Conservation (phyloP, 441 rosid species). For the Metrosideros polymorpha region DNA sequence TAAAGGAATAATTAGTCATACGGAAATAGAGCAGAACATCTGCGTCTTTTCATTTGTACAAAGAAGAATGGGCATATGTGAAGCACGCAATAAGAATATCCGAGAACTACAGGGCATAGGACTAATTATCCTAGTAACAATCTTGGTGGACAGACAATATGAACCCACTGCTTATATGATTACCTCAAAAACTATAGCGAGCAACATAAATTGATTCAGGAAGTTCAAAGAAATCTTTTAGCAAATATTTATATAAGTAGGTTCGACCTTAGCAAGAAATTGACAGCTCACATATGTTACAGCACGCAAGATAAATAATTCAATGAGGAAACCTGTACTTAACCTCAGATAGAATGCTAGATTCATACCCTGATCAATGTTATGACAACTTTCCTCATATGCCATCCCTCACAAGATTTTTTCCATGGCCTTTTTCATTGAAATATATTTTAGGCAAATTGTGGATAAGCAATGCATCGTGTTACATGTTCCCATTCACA, state of each 20-base stretch:
- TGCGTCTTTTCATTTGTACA: background rate
- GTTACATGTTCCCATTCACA: background rate
- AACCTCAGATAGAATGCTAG: background rate
- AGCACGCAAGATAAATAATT: background rate
- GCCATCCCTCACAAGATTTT: background rate
- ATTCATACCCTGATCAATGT: background rate
- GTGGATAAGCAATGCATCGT: background rate
- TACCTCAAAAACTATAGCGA: background rate
- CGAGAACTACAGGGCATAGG: background rate
- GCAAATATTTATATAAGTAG: background rate
- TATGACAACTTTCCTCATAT: background rate
- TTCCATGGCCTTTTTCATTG: background rate
- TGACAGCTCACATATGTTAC: background rate
- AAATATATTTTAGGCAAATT: background rate
- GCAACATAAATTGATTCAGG: background rate
- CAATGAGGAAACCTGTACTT: background rate
- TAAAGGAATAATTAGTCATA: background rate
- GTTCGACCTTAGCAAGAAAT: background rate
- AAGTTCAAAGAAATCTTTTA: background rate
- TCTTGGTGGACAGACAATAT: background rate
- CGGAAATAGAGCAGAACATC: background rate
- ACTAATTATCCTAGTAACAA: background rate
- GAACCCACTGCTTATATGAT: background rate
- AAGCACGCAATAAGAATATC: background rate
- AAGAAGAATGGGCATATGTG: background rate